Evolutionary conservation across 345 rosid genomes (phyloP).

Genomic region (Ailanthus altissimus): DNA sequence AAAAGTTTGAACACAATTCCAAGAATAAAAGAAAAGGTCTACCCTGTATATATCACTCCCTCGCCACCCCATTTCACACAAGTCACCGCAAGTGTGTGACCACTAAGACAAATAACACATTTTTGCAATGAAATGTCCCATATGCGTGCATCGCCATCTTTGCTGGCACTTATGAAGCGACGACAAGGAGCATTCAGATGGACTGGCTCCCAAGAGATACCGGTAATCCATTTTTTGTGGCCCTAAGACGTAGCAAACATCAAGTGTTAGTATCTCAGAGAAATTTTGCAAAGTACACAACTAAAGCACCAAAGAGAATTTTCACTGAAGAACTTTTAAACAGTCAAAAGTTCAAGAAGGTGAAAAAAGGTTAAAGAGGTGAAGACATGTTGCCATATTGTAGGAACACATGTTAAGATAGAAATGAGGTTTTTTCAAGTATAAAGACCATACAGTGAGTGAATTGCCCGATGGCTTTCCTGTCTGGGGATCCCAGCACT

Average conservation of each 20-base stretch:
- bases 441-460: slow-evolving; percentile 46
- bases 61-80: slow-evolving; percentile 99
- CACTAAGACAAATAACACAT: slow-evolving; percentile 76
- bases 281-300: background rate
- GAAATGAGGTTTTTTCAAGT: slow-evolving; percentile 11
- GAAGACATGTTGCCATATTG: background rate
- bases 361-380: background rate
- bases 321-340: background rate
- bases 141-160: slow-evolving; percentile 98
- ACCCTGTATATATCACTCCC: slow-evolving; percentile 91
- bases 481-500: slow-evolving; percentile 77
- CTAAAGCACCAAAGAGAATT: background rate
- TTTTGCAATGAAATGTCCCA: slow-evolving; percentile 79
- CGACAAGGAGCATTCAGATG: slow-evolving; percentile 92
- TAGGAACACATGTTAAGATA: background rate
- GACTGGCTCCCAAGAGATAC: slow-evolving; percentile 95
- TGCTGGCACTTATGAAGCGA: slow-evolving; percentile 93
- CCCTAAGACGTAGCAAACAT: slow-evolving; percentile 52
- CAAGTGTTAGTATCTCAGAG: slow-evolving; percentile 15
- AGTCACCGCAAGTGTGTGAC: slow-evolving; percentile 92
- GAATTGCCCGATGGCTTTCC: slow-evolving; percentile 80
- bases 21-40: slow-evolving; percentile 19
- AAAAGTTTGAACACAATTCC: too few relatives aligned
- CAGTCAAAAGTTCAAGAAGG: background rate
- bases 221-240: slow-evolving; percentile 98